Conservation (phyloP, 2,329 filamentous ascomycete genomes). For the Fusarium goolgardi region DNA sequence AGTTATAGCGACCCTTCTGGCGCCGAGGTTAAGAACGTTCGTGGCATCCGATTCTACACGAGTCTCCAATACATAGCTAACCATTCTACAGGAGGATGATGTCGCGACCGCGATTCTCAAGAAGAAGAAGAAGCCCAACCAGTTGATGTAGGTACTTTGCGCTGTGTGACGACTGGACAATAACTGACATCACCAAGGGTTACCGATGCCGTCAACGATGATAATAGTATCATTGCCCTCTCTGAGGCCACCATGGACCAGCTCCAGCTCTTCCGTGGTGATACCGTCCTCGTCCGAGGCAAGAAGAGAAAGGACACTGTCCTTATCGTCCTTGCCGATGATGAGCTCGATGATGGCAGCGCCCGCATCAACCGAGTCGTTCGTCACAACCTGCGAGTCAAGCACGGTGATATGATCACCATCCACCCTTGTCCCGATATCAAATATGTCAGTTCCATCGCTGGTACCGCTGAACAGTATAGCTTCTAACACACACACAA, state of each 20-base stretch:
- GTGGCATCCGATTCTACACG: conserved; percentile 49
- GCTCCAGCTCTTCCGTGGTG: conserved; percentile 97
- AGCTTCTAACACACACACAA: conserved; percentile 58
- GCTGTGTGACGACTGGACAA: conserved; percentile 13
- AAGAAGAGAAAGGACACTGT: conserved; percentile 99
- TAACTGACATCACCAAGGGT: conserved; percentile 70
- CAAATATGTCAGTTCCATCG: conserved; percentile 87
- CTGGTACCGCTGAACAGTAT: not conserved
- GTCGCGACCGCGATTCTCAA: conserved; percentile 96
- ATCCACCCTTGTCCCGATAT: conserved; percentile 98
- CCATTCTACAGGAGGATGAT: conserved; percentile 77
- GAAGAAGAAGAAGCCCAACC: conserved; percentile 99
- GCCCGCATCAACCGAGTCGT: conserved; percentile 98
- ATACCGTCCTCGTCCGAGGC: conserved; percentile 97
- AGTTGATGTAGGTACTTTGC: conserved; percentile 79
- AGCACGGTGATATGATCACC: conserved; percentile 97
- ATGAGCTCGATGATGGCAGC: conserved; percentile 97
- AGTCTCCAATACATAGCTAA: conserved; percentile 50
- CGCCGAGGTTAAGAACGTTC: conserved; percentile 85
- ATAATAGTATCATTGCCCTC: conserved; percentile 98
- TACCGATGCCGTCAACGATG: conserved; percentile 98
- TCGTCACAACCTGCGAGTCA: conserved; percentile 96
- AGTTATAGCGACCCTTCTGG: conserved; percentile 83
- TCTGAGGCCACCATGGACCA: conserved; percentile 99
- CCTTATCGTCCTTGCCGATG: conserved; percentile 95